These are phyloP conservation scores for Clonostachys rosea DNA, from an alignment of 2,329 filamentous ascomycete species.

Conservation along the genomic window DNA sequence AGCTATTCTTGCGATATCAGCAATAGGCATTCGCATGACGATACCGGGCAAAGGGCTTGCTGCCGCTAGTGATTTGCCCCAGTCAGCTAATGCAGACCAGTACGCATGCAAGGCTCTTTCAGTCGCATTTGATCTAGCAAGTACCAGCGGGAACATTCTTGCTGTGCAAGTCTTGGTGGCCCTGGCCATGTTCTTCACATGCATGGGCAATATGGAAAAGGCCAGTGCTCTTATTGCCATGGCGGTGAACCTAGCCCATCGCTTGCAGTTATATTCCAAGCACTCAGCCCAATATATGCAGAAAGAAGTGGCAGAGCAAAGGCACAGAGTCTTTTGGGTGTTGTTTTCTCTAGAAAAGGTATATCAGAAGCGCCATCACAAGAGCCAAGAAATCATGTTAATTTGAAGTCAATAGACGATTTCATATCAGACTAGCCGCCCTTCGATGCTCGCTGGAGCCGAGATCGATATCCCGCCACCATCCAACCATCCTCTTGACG, in stretches of 20 bases:
- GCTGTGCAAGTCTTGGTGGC: slow-evolving; percentile 32
- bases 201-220: slow-evolving; percentile 26
- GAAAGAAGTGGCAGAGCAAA: slow-evolving; percentile 20
- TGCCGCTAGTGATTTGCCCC: slow-evolving; percentile 3
- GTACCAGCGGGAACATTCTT: slow-evolving; percentile 25
- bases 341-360: slow-evolving; percentile 34
- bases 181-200: slow-evolving; percentile 29
- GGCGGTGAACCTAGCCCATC: slow-evolving; percentile 29
- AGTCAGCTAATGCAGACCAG: slow-evolving; percentile 13
- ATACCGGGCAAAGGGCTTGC: too few relatives aligned
- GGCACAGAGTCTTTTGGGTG: slow-evolving; percentile 33
- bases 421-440: slow-evolving; percentile 27
- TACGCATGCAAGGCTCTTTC: slow-evolving; percentile 29
- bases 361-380: not conserved
- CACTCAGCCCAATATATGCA: slow-evolving; percentile 12
- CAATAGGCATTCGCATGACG: slow-evolving; percentile 23
- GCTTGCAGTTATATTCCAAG: slow-evolving; percentile 24
- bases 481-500: slow-evolving; percentile 16
- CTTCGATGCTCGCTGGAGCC: slow-evolving; percentile 26
- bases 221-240: slow-evolving; percentile 30
- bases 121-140: slow-evolving; percentile 30
- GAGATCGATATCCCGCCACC: slow-evolving; percentile 36
- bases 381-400: not conserved
- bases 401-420: slow-evolving; percentile 13
- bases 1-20: slow-evolving; percentile 30